Evolutionary conservation across 306 rosid species (phyloP).

Genomic region (Vigna trinervia): DNA sequence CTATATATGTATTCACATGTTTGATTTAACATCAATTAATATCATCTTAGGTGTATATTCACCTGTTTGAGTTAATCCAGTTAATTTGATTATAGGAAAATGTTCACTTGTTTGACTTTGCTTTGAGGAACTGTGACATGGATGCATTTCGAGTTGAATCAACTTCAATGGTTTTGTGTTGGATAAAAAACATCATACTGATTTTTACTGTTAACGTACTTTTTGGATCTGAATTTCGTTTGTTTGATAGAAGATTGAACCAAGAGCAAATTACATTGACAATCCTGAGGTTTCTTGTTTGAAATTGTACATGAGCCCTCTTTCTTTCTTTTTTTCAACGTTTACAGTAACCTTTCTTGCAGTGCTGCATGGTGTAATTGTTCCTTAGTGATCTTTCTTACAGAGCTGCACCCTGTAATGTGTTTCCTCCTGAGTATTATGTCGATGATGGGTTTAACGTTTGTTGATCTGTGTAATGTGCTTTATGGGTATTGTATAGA

Average conservation of each 20-base stretch:
- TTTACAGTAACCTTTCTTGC: background rate
- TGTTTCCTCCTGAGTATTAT: no score
- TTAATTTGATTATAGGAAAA: background rate
- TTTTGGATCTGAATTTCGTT: constrained; percentile 4
- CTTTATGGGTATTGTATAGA: background rate
- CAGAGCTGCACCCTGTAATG: no score
- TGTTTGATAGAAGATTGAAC: background rate
- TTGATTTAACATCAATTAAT: background rate
- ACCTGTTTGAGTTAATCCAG: background rate
- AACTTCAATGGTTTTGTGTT: background rate
- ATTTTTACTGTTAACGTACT: background rate
- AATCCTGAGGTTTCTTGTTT: background rate
- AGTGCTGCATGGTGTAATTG: background rate
- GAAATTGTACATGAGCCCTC: background rate
- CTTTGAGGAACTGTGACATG: background rate
- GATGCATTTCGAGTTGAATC: no score
- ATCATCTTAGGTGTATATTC: background rate
- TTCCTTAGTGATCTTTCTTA: no score
- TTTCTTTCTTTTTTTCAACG: background rate
- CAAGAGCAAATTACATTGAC: background rate
- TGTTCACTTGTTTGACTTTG: background rate
- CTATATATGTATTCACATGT: background rate
- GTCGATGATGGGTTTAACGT: background rate
- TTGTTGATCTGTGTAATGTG: background rate
- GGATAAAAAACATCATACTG: background rate